A percentile compares a stretch with the other conserved stretches of the same genome.
phyloP scores from a whole-genome alignment of 129 eudicot genomes.

The Arctium minus region DNA sequence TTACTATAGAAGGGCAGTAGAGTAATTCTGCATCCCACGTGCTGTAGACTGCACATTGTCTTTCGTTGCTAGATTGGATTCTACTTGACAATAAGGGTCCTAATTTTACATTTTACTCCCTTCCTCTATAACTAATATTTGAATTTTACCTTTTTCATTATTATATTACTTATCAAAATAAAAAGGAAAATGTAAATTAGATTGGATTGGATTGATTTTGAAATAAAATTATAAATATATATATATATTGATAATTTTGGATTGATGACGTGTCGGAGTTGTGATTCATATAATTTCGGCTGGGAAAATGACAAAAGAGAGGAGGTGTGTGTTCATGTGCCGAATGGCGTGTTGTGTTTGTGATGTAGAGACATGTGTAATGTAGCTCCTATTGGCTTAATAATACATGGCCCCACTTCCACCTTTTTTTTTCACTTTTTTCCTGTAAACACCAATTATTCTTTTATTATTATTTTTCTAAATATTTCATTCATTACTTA shows the following conservation, averaged over 20 bases:
- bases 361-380: slow-evolving; percentile 35
- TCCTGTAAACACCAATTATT: no score
- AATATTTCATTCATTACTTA: no score
- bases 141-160: background rate
- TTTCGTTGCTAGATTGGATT: slow-evolving; percentile 32
- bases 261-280: background rate
- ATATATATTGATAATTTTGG: no score
- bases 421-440: background rate
- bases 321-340: slow-evolving; percentile 36
- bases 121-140: background rate
- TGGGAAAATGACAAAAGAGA: slow-evolving; percentile 26
- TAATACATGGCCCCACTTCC: slow-evolving; percentile 17
- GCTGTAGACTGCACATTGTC: slow-evolving; percentile 33
- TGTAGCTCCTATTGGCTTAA: slow-evolving; percentile 10
- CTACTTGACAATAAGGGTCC: slow-evolving; percentile 15
- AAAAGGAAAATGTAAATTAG: no score
- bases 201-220: no score
- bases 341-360: slow-evolving; percentile 34
- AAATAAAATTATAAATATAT: no score
- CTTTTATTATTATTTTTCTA: no score
- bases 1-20: slow-evolving; percentile 4
- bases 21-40: slow-evolving; percentile 43
- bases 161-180: no score
- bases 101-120: slow-evolving; percentile 17
- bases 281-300: background rate